These are phyloP conservation scores for Cucurbitaria berberidis DNA, from an alignment of 2,329 filamentous ascomycete species.

Conservation along the genomic window DNA sequence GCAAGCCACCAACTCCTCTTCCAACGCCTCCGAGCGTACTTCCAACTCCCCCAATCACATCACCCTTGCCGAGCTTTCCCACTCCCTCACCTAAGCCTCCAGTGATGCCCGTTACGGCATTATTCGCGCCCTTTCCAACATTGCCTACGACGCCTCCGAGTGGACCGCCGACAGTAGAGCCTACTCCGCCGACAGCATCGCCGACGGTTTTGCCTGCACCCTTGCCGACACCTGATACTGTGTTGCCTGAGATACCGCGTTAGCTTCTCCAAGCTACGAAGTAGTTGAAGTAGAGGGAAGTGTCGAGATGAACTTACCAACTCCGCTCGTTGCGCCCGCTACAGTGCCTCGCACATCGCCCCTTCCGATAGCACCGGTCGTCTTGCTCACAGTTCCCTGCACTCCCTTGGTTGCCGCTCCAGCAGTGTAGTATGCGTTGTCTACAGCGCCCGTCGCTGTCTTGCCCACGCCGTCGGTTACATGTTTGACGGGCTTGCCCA, in stretches of 20 bases:
- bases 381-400: conserved; percentile 53
- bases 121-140: conserved; percentile 51
- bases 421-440: conserved; percentile 51
- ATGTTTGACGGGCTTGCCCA: conserved; percentile 48
- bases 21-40: conserved; percentile 51
- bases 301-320: conserved; percentile 16
- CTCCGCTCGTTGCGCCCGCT: conserved; percentile 46
- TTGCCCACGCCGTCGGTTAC: conserved; percentile 51
- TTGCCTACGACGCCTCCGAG: conserved; percentile 52
- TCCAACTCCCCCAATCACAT: conserved; percentile 53
- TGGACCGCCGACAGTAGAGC: conserved; percentile 46
- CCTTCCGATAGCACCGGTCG: conserved; percentile 51
- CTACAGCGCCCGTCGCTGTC: conserved; percentile 49
- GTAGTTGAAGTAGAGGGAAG: background rate
- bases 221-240: conserved; percentile 44
- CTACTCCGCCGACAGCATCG: conserved; percentile 49
- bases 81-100: conserved; percentile 54
- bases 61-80: conserved; percentile 53
- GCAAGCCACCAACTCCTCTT: conserved; percentile 45
- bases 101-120: conserved; percentile 51
- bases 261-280: background rate
- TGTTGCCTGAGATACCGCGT: conserved; percentile 37
- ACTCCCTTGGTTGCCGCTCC: conserved; percentile 50
- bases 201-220: conserved; percentile 45
- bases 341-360: conserved; percentile 51